Conservation (phyloP, 352 stramenopile species). For the Phytophthora boehmeriae region DNA sequence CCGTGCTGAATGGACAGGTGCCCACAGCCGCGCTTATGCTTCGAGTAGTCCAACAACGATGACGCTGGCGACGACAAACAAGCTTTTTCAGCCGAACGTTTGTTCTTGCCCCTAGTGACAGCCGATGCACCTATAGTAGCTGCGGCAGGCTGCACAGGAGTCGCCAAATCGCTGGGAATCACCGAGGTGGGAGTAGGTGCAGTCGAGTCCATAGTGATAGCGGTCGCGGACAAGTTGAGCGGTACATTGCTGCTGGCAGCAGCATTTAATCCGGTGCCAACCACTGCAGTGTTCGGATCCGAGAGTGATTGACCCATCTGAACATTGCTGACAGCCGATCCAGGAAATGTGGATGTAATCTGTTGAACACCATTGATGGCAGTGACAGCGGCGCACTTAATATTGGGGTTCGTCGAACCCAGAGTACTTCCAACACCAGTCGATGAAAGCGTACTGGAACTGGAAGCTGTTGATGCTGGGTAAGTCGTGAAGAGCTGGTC, state of each 20-base stretch:
- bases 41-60: constrained; percentile 58
- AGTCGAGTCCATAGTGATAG: constrained; percentile 1
- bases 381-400: not conserved
- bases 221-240: constrained; percentile 3
- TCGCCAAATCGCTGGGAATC: constrained; percentile 2
- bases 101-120: constrained; percentile 28
- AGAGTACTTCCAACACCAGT: not conserved
- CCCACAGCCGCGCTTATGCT: constrained; percentile 68
- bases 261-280: constrained; percentile 6
- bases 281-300: constrained; percentile 18
- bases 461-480: not conserved
- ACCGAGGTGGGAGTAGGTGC: not conserved
- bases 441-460: constrained; percentile 3
- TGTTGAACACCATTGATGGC: constrained; percentile 6
- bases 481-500: constrained; percentile 33
- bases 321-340: not conserved
- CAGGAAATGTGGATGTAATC: constrained; percentile 4
- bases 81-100: constrained; percentile 22
- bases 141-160: not conserved
- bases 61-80: constrained; percentile 32
- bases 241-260: constrained; percentile 1
- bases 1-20: constrained; percentile 82
- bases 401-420: not conserved
- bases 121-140: constrained; percentile 1
- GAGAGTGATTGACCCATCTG: constrained; percentile 14